These are phyloP conservation scores for Phytophthora meadii DNA, from an alignment of 352 stramenopile species.

Conservation along the genomic window DNA sequence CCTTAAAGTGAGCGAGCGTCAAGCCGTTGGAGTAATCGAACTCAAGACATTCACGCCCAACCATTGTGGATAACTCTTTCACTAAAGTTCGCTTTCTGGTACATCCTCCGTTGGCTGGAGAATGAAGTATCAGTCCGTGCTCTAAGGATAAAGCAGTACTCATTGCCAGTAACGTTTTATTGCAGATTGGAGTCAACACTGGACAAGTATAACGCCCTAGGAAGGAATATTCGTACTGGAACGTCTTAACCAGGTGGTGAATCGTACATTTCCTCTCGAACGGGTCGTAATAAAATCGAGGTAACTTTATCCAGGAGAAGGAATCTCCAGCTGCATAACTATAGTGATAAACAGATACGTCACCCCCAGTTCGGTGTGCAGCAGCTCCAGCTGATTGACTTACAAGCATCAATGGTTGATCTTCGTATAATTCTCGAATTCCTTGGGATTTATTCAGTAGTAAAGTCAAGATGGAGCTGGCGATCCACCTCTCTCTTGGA, in stretches of 20 bases:
- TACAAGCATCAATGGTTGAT: conserved; percentile 30
- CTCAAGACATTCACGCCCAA: conserved; percentile 50
- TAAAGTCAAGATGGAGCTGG: conserved; percentile 53
- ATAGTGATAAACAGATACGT: conserved; percentile 42
- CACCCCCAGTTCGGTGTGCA: conserved; percentile 24
- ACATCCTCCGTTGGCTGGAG: conserved; percentile 18
- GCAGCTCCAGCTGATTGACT: conserved; percentile 19
- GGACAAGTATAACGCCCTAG: conserved; percentile 48
- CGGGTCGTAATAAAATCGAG: conserved; percentile 66
- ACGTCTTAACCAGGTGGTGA: conserved; percentile 66
- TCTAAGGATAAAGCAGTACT: conserved; percentile 64
- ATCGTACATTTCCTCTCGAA: conserved; percentile 64
- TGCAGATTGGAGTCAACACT: conserved; percentile 67
- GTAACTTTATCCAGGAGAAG: conserved; percentile 71
- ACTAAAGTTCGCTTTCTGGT: conserved; percentile 56
- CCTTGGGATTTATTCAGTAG: conserved; percentile 53
- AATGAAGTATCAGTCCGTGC: conserved; percentile 56
- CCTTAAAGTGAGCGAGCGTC: conserved; percentile 44
- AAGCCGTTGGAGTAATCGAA: conserved; percentile 49
- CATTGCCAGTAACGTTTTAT: conserved; percentile 62
- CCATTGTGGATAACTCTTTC: conserved; percentile 50
- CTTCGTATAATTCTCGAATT: conserved; percentile 62
- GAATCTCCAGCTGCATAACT: conserved; percentile 55
- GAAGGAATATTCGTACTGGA: conserved; percentile 73
- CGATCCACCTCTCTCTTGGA: conserved; percentile 44